Conservation (phyloP, 352 stramenopile genomes). For the Thraustochytrium sp. region DNA sequence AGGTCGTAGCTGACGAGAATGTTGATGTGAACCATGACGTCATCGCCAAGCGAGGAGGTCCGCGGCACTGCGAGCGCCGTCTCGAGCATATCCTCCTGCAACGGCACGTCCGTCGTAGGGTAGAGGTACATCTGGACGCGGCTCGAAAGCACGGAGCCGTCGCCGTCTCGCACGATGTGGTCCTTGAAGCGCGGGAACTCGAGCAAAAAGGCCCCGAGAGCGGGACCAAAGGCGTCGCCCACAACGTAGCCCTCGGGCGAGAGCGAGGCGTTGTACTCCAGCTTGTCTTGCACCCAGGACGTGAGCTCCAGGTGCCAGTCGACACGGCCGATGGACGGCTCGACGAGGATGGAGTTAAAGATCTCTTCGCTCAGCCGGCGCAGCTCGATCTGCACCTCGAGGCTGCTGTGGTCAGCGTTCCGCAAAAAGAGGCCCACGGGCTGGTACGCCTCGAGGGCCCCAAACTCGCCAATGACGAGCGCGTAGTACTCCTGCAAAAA, state of each 20-base stretch:
- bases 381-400: not conserved
- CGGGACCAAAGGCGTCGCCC: not conserved
- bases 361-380: not conserved
- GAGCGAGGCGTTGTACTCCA: not conserved
- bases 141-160: not conserved
- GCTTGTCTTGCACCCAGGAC: not conserved
- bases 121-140: not conserved
- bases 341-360: not conserved
- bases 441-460: not conserved
- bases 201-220: not conserved
- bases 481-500: slow-evolving; percentile 28
- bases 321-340: not conserved
- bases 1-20: not conserved
- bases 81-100: not conserved
- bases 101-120: not conserved
- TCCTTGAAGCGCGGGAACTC: not conserved
- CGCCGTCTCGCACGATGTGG: not conserved
- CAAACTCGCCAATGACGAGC: not conserved
- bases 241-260: not conserved
- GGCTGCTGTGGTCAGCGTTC: not conserved
- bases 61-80: not conserved
- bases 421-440: not conserved
- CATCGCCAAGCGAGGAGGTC: not conserved
- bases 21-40: not conserved
- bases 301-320: slow-evolving; percentile 28